Evolutionary conservation across 129 eudicot genomes (phyloP).

Genomic region (Gnaphalium uliginosum): DNA sequence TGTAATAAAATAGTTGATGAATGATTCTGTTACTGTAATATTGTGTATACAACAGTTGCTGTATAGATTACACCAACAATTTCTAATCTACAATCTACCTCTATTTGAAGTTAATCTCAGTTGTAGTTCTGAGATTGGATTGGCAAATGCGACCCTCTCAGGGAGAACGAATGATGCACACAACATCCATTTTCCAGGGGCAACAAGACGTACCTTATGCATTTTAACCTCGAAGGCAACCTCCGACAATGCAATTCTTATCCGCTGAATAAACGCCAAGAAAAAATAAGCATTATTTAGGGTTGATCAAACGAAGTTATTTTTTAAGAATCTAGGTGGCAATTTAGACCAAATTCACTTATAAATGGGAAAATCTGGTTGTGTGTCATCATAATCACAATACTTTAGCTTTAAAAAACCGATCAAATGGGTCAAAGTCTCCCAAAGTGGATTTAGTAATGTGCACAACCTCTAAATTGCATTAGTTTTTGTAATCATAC

Average conservation of each 20-base stretch:
- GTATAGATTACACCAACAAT: not conserved
- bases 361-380: not conserved
- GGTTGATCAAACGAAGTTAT: not conserved
- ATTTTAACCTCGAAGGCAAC: slow-evolving; percentile 72
- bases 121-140: slow-evolving; percentile 26
- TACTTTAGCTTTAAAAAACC: not conserved
- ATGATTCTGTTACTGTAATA: not conserved
- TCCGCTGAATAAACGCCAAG: slow-evolving; percentile 49
- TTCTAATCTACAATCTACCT: slow-evolving; percentile 23
- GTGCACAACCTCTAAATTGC: not conserved
- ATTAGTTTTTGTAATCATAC: not conserved
- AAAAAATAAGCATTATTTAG: not conserved
- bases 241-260: slow-evolving; percentile 76
- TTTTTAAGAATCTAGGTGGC: not conserved
- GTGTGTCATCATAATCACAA: not conserved
- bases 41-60: not conserved
- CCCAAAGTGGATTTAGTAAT: not conserved
- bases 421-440: not conserved
- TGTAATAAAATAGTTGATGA: too few species aligned
- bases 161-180: slow-evolving; percentile 95
- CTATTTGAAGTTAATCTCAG: not conserved
- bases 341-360: not conserved
- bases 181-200: slow-evolving; percentile 98
- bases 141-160: slow-evolving; percentile 58
- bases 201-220: slow-evolving; percentile 87